A percentile compares a stretch with the other conserved stretches of the same genome.
Conservation (phyloP, 345 rosid genomes). For the Gossypium stocksii region DNA sequence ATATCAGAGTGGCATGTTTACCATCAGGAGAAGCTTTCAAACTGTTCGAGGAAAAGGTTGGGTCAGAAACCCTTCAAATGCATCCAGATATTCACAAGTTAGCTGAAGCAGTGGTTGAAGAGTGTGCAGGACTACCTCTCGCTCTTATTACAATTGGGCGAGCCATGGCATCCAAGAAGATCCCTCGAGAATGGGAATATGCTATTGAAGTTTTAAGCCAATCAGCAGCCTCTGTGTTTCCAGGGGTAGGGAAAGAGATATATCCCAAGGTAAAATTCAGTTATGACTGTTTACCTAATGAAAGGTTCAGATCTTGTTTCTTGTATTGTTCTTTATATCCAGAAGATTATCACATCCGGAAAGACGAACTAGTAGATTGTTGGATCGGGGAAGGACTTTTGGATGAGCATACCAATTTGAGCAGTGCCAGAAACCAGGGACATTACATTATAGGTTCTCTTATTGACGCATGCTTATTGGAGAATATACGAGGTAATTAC, state of each 20-base stretch:
- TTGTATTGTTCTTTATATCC: constrained; percentile 10
- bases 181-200: not conserved
- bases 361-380: constrained; percentile 33
- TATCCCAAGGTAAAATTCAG: not conserved
- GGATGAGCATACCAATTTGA: not conserved
- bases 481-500: not conserved
- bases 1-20: not conserved
- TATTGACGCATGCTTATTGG: constrained; percentile 22
- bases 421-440: not conserved
- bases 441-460: not conserved
- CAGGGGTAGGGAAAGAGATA: not conserved
- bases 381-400: constrained; percentile 38
- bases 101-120: constrained; percentile 1
- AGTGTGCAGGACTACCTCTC: constrained; percentile 27
- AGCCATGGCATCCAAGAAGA: constrained; percentile 2
- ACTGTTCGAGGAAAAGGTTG: not conserved
- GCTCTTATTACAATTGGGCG: constrained; percentile 13
- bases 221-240: not conserved
- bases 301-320: not conserved
- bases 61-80: not conserved
- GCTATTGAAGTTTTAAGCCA: not conserved
- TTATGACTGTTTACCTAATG: not conserved
- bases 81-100: not conserved
- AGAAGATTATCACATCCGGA: constrained; percentile 26
- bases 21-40: not conserved